A percentile compares a stretch with the other conserved stretches of the same genome.
Evolutionary conservation across 2,329 filamentous ascomycete species (phyloP).

Genomic region (Cytospora mali): DNA sequence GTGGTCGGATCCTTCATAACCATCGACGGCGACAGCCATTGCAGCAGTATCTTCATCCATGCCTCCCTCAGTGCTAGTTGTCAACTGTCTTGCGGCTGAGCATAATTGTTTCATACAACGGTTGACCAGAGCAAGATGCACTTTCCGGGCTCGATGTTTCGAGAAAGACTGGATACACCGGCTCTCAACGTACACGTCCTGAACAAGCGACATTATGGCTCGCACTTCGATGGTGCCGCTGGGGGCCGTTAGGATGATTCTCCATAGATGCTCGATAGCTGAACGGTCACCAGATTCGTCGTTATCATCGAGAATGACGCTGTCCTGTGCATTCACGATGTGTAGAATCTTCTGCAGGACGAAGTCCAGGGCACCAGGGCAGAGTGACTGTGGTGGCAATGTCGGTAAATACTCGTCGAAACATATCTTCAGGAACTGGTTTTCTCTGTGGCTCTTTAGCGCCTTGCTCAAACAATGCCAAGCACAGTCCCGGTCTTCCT

Average conservation of each 20-base stretch:
- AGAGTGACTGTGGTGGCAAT: constrained; percentile 61
- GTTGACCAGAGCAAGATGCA: constrained; percentile 72
- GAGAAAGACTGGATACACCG: constrained; percentile 53
- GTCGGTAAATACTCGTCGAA: constrained; percentile 59
- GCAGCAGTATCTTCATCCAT: constrained; percentile 52
- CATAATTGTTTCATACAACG: constrained; percentile 73
- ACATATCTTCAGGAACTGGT: constrained; percentile 59
- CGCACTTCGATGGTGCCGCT: constrained; percentile 65
- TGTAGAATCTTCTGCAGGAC: constrained; percentile 55
- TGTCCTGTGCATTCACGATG: constrained; percentile 47
- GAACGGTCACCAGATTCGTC: constrained; percentile 54
- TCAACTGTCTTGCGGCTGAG: constrained; percentile 61
- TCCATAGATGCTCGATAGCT: constrained; percentile 77
- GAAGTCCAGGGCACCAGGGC: constrained; percentile 64
- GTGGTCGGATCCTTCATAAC: constrained; percentile 46
- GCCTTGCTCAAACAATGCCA: constrained; percentile 68
- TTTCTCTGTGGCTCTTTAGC: constrained; percentile 49
- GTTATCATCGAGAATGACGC: constrained; percentile 52
- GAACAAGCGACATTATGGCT: constrained; percentile 71
- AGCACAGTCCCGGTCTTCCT: constrained; percentile 63
- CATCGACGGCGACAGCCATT: constrained; percentile 54
- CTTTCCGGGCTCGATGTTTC: constrained; percentile 51
- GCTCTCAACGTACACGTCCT: constrained; percentile 69
- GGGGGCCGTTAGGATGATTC: constrained; percentile 72
- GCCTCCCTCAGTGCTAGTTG: constrained; percentile 31